These are phyloP conservation scores for Hibiscus tridactylites DNA, from an alignment of 345 rosid genomes.

Conservation along the genomic window DNA sequence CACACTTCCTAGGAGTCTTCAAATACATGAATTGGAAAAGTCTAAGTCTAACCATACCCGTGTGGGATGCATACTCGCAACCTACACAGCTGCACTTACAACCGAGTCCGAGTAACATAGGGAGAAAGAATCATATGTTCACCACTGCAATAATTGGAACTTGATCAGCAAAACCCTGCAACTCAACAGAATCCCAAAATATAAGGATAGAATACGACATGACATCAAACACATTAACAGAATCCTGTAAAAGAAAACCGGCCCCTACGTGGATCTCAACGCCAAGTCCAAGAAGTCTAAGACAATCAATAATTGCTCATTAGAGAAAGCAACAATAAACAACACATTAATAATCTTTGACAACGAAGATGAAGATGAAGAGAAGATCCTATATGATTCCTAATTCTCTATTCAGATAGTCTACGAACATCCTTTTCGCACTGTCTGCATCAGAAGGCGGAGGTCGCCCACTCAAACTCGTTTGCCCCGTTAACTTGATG, in stretches of 20 bases:
- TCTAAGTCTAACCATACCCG: too few relatives aligned
- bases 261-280: too few relatives aligned
- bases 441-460: slow-evolving; percentile 83
- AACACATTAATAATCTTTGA: background rate
- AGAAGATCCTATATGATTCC: slow-evolving; percentile 17
- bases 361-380: background rate
- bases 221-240: background rate
- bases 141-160: background rate
- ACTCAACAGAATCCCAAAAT: too few relatives aligned
- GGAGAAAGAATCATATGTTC: background rate
- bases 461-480: slow-evolving; percentile 80
- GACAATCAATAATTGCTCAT: background rate
- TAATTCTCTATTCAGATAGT: slow-evolving; percentile 89
- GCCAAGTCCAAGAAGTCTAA: background rate
- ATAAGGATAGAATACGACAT: background rate
- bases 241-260: background rate
- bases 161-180: background rate
- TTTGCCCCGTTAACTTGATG: slow-evolving; percentile 78
- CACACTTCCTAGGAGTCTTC: too few relatives aligned
- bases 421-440: slow-evolving; percentile 86
- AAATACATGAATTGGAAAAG: too few relatives aligned
- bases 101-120: background rate
- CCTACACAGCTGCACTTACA: too few relatives aligned
- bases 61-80: too few relatives aligned
- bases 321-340: too few relatives aligned